Base-by-base conservation (phyloP, 202 grass and related monocot genomes). In the Musa balbisiana region DNA sequence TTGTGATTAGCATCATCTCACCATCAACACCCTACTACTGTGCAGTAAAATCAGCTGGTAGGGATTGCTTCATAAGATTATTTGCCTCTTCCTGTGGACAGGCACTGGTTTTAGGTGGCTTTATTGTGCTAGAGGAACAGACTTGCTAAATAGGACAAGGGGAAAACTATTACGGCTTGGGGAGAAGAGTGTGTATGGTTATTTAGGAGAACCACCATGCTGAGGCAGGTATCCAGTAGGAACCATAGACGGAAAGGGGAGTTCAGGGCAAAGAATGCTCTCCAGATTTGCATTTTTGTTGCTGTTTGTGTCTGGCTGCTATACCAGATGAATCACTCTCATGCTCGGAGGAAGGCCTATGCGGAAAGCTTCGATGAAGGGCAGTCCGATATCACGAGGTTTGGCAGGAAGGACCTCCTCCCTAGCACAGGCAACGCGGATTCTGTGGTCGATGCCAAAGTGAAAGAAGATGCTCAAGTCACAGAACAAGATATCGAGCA, bases 251-350 rank as follows among this genome's bases (percentile, higher is more conserved):
- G 84, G 13, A 95, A 64, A 87, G 96, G 96, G 15, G 52, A 22
- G 69, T 73, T 92, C 74, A 99, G 86, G 82, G 80, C 92, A 67
- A 99, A 99, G 84, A 90, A 85, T 80, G 88, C 85, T 74, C 75
- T 99, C 71, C 96, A 99, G 81, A 79, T 95, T 72, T 85, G 78
- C 69, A 85, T 95, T 22, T 79, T 99, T 75, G 68, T 89, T 82
- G 12, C 85, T 55, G 82, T 99, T 6, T 85, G 83, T 51, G 71
- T 95, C 81, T 99, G 96, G 96, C 82, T 99, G 80, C 78, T 99
- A 15, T 99, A 95, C 83, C 96, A 99, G 88, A 80, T 90, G 62
- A 92, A 89, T 76, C 87, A 89, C 85, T 92, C 96, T 3, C 94
- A 95, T 56, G 89, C 88, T 65, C 85, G 89, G 86, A 99, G 86